Base-by-base conservation (phyloP, 1,284 basidiomycete species). In the Xanthoconium separans region DNA sequence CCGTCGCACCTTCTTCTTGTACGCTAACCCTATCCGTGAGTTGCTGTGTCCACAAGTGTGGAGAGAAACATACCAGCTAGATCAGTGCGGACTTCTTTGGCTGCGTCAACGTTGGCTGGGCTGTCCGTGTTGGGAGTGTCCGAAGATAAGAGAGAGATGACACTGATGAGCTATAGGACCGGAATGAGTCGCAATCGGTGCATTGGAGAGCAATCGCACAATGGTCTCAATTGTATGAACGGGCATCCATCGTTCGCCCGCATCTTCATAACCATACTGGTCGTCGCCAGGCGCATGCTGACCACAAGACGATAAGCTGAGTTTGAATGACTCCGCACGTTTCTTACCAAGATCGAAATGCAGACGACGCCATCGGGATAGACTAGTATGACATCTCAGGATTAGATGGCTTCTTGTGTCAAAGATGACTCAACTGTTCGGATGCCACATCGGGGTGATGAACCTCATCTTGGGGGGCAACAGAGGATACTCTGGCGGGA, bases 161-260 rank as follows among this genome's bases (percentile, higher is more conserved):
- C 96, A 60, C 94, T 97, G 65, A 99, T 73, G 59, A 98, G 87
- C 96, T 98, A 59, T 36, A 11, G 37, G 13, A 41, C 48, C 45
- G 12, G 31, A n/a, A 49, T 66, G 24, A 62, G 36, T 57, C 20
- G 37, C 44, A 2, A 13, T 18, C 18, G 8, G 18, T 10, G 27
- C 27, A 50, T 37, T 54, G n/a, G 30, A 41, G 45, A 31, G 52
- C n/a, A 20, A 22, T 80, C 95, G 72, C 63, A 98, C 96, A 59
- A 99, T 98, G 11, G 94, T 95, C 75, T 98, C 95, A 43, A 98
- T 90, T 0, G 91, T 92, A 70, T 99, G 97, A 22, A 99, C 94
- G 0, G 97, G 97, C 72, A 96, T 78, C 97, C 97, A 99, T 58
- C 97, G 77, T 77, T 99, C 97, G 48, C 93, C 90, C 1, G 97